These are phyloP conservation scores for Cladorrhinum sp. DNA, from an alignment of 2,329 filamentous ascomycete genomes.

Conservation along the genomic window DNA sequence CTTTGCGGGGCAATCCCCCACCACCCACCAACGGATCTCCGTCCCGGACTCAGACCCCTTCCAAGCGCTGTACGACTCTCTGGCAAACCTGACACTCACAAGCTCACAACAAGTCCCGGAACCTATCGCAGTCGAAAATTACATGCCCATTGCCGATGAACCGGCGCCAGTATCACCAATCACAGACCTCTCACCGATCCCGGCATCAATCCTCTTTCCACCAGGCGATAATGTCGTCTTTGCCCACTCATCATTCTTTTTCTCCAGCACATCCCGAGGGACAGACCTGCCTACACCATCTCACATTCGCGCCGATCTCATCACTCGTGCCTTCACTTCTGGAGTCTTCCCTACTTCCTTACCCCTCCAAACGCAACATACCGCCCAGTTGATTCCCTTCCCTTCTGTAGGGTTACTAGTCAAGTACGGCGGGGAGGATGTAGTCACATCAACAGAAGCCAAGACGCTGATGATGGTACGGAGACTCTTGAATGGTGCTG, in stretches of 20 bases:
- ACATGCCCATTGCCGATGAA: background rate
- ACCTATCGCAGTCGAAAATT: background rate
- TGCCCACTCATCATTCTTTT: constrained; percentile 24
- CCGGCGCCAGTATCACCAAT: background rate
- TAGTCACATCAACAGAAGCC: constrained; percentile 11
- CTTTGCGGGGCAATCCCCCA: background rate
- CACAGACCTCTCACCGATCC: background rate
- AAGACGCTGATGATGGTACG: constrained; percentile 15
- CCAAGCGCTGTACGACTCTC: constrained; percentile 18
- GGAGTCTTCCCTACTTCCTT: constrained; percentile 1
- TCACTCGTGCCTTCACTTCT: background rate
- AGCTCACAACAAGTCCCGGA: constrained; percentile 7
- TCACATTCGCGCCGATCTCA: constrained; percentile 8
- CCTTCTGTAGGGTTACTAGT: constrained; percentile 14
- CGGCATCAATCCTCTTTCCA: constrained; percentile 18
- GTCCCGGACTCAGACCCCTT: constrained; percentile 15
- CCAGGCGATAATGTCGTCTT: constrained; percentile 24
- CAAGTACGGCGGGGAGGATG: constrained; percentile 12
- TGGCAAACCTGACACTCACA: constrained; percentile 10
- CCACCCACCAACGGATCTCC: background rate
- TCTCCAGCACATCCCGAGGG: background rate
- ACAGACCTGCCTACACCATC: constrained; percentile 15
- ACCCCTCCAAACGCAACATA: background rate
- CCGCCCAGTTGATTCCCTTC: constrained; percentile 8
- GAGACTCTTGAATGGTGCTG: background rate